A percentile compares a stretch with the other conserved stretches of the same genome.
phyloP scores from a whole-genome alignment of 208 protist species.

The Leptomonas pyrrhocoris region DNA sequence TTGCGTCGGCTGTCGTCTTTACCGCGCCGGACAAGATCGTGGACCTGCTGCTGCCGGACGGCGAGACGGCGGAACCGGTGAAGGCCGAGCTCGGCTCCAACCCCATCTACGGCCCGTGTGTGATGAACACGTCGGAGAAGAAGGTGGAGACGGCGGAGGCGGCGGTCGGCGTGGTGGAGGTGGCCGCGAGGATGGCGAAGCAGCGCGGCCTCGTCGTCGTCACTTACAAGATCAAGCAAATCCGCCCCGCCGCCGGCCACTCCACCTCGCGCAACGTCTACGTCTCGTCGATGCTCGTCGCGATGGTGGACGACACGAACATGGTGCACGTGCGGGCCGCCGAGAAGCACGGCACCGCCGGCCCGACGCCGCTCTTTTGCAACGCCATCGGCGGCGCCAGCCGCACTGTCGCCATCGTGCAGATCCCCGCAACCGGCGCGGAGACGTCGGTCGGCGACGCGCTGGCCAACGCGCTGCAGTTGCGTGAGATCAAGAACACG shows the following conservation, averaged over 20 bases:
- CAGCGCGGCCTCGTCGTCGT: constrained; percentile 38
- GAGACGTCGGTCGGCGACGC: constrained; percentile 30
- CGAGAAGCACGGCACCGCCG: constrained; percentile 25
- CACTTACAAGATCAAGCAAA: constrained; percentile 49
- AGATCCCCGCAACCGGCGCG: constrained; percentile 33
- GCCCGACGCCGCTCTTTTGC: constrained; percentile 45
- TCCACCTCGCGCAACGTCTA: constrained; percentile 39
- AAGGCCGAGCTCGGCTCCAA: constrained; percentile 49
- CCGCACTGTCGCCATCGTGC: constrained; percentile 50
- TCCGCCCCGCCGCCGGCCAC: constrained; percentile 19
- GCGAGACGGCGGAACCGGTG: constrained; percentile 14
- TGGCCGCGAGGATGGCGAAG: constrained; percentile 27
- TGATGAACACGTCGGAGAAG: constrained; percentile 54
- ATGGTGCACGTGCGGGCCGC: constrained; percentile 33
- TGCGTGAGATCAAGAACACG: constrained; percentile 67
- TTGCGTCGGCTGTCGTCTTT: constrained; percentile 35
- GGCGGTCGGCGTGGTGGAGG: constrained; percentile 33
- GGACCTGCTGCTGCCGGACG: constrained; percentile 37
- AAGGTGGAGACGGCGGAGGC: constrained; percentile 33
- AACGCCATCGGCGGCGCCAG: constrained; percentile 60
- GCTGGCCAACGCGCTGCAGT: constrained; percentile 10
- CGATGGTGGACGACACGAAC: constrained; percentile 38
- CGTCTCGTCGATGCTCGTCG: constrained; percentile 46
- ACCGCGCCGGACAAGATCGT: constrained; percentile 25
- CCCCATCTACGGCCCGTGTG: constrained; percentile 57